Evolutionary conservation across 192 early-diverging fungal species (phyloP).

Genomic region (Podila minutissima): DNA sequence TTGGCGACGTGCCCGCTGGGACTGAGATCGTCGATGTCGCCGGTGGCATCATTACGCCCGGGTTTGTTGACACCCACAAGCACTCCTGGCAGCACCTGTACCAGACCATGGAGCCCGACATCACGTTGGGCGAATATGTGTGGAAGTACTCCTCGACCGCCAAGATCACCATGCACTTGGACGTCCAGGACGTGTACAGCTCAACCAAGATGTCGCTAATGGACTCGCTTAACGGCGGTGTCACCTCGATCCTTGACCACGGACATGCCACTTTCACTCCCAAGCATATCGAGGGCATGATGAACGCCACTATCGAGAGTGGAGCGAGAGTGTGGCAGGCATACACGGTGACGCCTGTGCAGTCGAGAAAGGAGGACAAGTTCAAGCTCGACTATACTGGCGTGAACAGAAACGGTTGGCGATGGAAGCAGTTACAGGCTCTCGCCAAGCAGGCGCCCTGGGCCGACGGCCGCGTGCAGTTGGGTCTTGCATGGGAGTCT

Average conservation of each 20-base stretch:
- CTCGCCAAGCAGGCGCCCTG: not conserved
- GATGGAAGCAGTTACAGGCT: no score
- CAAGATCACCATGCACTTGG: not conserved
- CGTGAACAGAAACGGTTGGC: not conserved
- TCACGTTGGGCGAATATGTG: not conserved
- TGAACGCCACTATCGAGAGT: slow-evolving; percentile 2
- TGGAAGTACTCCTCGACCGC: not conserved
- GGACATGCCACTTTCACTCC: not conserved
- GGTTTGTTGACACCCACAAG: slow-evolving; percentile 7
- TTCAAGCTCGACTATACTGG: not conserved
- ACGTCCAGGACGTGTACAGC: not conserved
- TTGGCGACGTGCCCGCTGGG: not conserved
- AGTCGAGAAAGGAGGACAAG: not conserved
- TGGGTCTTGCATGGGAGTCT: slow-evolving; percentile 1
- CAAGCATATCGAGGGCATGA: not conserved
- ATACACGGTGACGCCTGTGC: not conserved
- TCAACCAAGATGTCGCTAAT: not conserved
- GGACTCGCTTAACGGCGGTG: not conserved
- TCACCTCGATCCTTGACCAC: slow-evolving; percentile 2
- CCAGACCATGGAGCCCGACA: not conserved
- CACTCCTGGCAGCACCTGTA: slow-evolving; percentile 4
- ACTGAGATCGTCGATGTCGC: slow-evolving; percentile 3
- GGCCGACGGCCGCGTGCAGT: slow-evolving; percentile 4
- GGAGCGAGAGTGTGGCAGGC: slow-evolving; percentile 5
- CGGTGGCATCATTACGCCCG: slow-evolving; percentile 3